Conservation (phyloP, 169 alveolate species). For the Plasmodium falciparum region DNA sequence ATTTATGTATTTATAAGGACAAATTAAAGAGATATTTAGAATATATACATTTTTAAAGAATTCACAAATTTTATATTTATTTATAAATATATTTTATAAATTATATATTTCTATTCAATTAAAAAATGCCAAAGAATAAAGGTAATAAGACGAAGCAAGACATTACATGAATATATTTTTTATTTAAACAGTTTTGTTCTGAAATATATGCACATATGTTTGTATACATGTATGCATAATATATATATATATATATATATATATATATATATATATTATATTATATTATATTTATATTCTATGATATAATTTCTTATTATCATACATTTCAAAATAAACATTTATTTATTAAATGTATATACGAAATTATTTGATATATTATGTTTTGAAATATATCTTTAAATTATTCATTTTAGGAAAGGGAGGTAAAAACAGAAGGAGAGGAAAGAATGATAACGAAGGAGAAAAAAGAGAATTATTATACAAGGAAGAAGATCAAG, state of each 20-base stretch:
- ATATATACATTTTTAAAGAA: too few relatives aligned
- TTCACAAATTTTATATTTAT: background rate
- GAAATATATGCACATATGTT: background rate
- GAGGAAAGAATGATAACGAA: conserved; percentile 96
- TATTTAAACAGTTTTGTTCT: background rate
- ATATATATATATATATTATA: background rate
- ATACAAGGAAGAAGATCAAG: conserved; percentile 97
- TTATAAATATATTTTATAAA: background rate
- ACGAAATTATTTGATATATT: background rate
- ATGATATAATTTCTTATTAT: background rate
- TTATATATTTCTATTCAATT: background rate
- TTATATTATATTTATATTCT: conserved; percentile 8
- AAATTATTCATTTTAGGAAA: conserved; percentile 88
- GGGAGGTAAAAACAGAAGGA: conserved; percentile 98
- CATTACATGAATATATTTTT: background rate
- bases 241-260: background rate
- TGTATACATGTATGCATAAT: background rate
- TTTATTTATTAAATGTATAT: too few relatives aligned
- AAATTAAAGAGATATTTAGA: too few relatives aligned
- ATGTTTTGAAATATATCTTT: conserved; percentile 15
- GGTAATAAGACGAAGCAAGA: conserved; percentile 28
- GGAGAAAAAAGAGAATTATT: conserved; percentile 95
- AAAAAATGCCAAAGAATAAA: conserved; percentile 75
- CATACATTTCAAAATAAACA: too few relatives aligned
- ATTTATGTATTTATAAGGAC: too few relatives aligned